Evolutionary conservation across 164 flowering plant genomes (phyloP).

Genomic region (Houttuynia cordata): DNA sequence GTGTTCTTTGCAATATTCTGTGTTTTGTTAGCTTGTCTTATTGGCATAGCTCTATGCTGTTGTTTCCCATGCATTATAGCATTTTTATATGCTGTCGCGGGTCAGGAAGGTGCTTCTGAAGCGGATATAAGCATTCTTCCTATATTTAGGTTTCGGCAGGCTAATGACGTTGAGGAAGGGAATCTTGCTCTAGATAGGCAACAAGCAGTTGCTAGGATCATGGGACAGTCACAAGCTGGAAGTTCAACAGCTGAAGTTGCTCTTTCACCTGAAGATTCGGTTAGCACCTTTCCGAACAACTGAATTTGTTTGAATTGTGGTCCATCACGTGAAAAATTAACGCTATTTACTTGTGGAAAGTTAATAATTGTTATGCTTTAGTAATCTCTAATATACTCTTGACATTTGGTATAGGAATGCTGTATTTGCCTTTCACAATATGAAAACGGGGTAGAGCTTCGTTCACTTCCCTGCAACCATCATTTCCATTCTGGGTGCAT

Average conservation of each 20-base stretch:
- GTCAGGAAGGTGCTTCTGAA: slow-evolving; percentile 57
- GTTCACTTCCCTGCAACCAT: slow-evolving; percentile 76
- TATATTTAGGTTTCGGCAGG: slow-evolving; percentile 27
- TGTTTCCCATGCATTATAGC: slow-evolving; percentile 46
- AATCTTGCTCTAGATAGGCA: slow-evolving; percentile 12
- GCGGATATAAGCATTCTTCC: slow-evolving; percentile 53
- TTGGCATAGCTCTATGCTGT: slow-evolving; percentile 46
- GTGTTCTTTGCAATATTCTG: slow-evolving; percentile 60
- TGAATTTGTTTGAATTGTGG: not conserved
- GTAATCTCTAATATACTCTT: not conserved
- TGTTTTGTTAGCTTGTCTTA: slow-evolving; percentile 38
- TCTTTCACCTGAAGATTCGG: slow-evolving; percentile 56
- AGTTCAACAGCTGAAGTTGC: slow-evolving; percentile 23
- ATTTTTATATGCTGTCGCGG: slow-evolving; percentile 40
- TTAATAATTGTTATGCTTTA: not conserved
- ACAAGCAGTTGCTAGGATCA: slow-evolving; percentile 14
- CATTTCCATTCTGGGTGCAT: slow-evolving; percentile 71
- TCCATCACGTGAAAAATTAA: no score
- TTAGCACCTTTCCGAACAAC: slow-evolving; percentile 16
- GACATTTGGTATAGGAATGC: slow-evolving; percentile 23
- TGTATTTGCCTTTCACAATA: slow-evolving; percentile 63
- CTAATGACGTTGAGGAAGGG: slow-evolving; percentile 2
- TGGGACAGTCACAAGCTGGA: slow-evolving; percentile 9
- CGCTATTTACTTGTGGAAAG: no score
- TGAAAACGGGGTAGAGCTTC: slow-evolving; percentile 63